Evolutionary conservation across 2,329 filamentous ascomycete genomes (phyloP).

Genomic region (Neophaeococcomyces mojaviensis): DNA sequence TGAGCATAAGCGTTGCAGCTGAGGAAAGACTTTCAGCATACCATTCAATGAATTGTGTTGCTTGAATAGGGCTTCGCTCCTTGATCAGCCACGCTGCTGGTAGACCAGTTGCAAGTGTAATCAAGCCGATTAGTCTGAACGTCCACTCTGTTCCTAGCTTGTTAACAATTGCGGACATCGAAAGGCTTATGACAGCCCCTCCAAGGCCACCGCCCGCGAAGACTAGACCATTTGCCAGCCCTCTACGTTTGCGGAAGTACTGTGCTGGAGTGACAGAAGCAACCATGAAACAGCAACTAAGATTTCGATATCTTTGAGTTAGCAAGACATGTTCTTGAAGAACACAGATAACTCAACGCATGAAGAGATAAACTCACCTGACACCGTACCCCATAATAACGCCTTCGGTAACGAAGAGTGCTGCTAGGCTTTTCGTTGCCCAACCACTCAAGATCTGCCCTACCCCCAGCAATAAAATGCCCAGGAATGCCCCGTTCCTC

Average conservation of each 20-base stretch:
- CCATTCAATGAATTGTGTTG: constrained; percentile 44
- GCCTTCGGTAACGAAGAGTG: constrained; percentile 42
- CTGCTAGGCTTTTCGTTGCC: constrained; percentile 36
- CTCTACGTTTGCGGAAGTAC: constrained; percentile 48
- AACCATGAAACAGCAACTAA: constrained; percentile 34
- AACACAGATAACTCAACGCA: too few species aligned
- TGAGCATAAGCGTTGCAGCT: neutral
- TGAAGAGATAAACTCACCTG: constrained; percentile 27
- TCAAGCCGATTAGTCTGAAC: constrained; percentile 46
- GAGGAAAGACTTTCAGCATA: constrained; percentile 22
- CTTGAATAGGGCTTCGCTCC: constrained; percentile 38
- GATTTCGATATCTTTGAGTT: neutral
- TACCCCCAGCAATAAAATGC: constrained; percentile 44
- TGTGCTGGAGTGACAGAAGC: constrained; percentile 43
- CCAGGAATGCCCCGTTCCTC: constrained; percentile 39
- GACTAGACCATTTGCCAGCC: constrained; percentile 49
- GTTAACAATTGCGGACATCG: constrained; percentile 41
- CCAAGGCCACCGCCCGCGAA: constrained; percentile 50
- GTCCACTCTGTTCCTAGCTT: constrained; percentile 43
- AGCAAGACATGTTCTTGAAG: neutral
- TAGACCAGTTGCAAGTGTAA: constrained; percentile 46
- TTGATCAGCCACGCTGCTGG: constrained; percentile 49
- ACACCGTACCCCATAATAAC: constrained; percentile 39
- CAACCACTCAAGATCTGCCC: constrained; percentile 44
- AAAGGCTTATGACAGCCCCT: constrained; percentile 46